phyloP scores from a whole-genome alignment of 2,329 filamentous ascomycete species.

The Chrysosporium keratinophilum region DNA sequence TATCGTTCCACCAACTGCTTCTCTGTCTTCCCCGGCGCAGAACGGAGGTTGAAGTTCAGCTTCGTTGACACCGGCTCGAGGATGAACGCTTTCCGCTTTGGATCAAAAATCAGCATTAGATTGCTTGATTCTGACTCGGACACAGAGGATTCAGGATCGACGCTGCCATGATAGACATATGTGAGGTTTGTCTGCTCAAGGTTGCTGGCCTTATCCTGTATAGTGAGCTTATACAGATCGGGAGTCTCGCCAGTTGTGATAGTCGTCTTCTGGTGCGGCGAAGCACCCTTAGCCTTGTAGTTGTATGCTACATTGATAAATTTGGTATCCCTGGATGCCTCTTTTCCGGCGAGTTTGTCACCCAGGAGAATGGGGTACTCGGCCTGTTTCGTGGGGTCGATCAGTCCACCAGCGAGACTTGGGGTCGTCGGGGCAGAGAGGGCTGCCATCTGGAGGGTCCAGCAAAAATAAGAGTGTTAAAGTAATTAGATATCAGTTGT shows the following conservation, averaged over 20 bases:
- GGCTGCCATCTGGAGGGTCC: not conserved
- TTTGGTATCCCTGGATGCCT: constrained; percentile 17
- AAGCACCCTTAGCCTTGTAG: constrained; percentile 36
- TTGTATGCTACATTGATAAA: constrained; percentile 39
- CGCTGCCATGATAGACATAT: constrained; percentile 34
- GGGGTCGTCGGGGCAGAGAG: constrained; percentile 7
- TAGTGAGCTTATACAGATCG: constrained; percentile 33
- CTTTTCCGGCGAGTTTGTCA: constrained; percentile 30
- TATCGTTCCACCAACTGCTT: constrained; percentile 56
- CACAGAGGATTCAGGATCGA: constrained; percentile 27
- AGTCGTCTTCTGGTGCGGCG: constrained; percentile 30
- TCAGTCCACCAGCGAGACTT: constrained; percentile 26
- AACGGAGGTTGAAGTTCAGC: constrained; percentile 76
- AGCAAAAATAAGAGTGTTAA: not conserved
- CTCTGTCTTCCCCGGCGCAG: constrained; percentile 55
- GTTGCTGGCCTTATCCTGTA: constrained; percentile 34
- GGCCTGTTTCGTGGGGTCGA: constrained; percentile 37
- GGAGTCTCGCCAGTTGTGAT: constrained; percentile 28
- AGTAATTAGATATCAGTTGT: not conserved
- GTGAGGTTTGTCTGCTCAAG: constrained; percentile 31
- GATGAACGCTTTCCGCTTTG: constrained; percentile 62
- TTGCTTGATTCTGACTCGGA: constrained; percentile 25
- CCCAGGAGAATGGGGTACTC: constrained; percentile 40
- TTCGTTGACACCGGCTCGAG: constrained; percentile 72
- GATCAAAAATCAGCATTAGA: constrained; percentile 61